These are phyloP conservation scores for Urochloa ruziziensis DNA, from an alignment of 176 grass and related monocot species.

Conservation along the genomic window DNA sequence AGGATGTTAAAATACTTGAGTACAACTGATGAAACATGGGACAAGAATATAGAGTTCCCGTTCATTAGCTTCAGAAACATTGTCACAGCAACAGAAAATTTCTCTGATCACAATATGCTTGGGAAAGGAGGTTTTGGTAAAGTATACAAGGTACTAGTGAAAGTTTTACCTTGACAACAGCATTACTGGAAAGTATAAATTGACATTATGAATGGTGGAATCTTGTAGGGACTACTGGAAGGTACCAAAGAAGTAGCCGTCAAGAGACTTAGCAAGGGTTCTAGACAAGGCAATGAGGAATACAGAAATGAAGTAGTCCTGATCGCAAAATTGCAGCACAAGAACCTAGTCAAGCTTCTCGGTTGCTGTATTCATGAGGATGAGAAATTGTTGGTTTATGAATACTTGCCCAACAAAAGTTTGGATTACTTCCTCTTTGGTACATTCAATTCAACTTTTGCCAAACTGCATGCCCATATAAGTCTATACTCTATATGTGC, in stretches of 20 bases:
- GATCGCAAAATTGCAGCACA: slow-evolving; percentile 67
- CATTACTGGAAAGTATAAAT: neutral
- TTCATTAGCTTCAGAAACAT: slow-evolving; percentile 30
- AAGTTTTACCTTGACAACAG: neutral
- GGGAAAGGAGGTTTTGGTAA: slow-evolving; percentile 45
- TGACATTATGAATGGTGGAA: neutral
- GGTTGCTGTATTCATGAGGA: slow-evolving; percentile 46
- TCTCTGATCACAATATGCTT: slow-evolving; percentile 17
- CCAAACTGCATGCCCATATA: neutral
- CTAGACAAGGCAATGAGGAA: slow-evolving; percentile 33
- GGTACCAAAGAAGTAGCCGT: slow-evolving; percentile 3
- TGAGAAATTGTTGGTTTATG: slow-evolving; percentile 60
- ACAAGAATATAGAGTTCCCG: slow-evolving; percentile 2
- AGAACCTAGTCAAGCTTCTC: slow-evolving; percentile 49
- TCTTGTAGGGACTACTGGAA: slow-evolving; percentile 14
- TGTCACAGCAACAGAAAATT: slow-evolving; percentile 34
- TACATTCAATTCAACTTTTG: neutral
- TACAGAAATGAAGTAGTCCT: slow-evolving; percentile 65
- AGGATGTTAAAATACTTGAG: neutral
- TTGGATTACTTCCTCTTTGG: slow-evolving; percentile 38
- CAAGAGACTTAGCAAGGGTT: slow-evolving; percentile 21
- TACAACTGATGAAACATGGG: neutral
- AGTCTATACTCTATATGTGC: neutral
- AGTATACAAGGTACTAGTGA: slow-evolving; percentile 40
- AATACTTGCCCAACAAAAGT: slow-evolving; percentile 60